phyloP scores from a whole-genome alignment of 2,329 filamentous ascomycete species.

The Trichocomaceae sp. region DNA sequence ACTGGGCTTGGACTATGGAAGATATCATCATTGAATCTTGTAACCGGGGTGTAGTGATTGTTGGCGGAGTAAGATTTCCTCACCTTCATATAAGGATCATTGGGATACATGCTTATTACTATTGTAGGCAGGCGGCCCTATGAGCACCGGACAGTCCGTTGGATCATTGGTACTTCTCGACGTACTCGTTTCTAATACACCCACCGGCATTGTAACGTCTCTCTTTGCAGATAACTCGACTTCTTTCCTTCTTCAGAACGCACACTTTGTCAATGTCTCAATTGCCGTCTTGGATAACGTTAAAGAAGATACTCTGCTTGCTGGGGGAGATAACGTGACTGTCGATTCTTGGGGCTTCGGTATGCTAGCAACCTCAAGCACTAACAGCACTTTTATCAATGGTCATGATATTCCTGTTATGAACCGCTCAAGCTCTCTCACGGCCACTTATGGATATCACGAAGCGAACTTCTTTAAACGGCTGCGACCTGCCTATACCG shows the following conservation, averaged over 20 bases:
- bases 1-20: constrained; percentile 53
- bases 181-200: constrained; percentile 44
- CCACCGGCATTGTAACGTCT: constrained; percentile 42
- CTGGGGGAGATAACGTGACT: constrained; percentile 12
- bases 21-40: constrained; percentile 47
- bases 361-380: constrained; percentile 1
- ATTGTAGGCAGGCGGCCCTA: not conserved
- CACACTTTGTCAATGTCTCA: constrained; percentile 15
- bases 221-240: constrained; percentile 16
- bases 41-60: constrained; percentile 44
- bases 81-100: too few species aligned
- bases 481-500: constrained; percentile 9
- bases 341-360: constrained; percentile 21
- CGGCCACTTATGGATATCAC: not conserved
- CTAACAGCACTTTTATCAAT: constrained; percentile 13
- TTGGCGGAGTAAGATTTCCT: constrained; percentile 15
- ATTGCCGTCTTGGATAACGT: constrained; percentile 12
- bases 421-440: constrained; percentile 8
- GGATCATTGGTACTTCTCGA: constrained; percentile 52
- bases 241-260: constrained; percentile 15
- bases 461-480: constrained; percentile 14
- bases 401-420: constrained; percentile 10
- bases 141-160: constrained; percentile 24
- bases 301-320: not conserved
- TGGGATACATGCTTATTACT: too few species aligned